Evolutionary conservation across 441 rosid species (phyloP).

Genomic region (Erodium moschatum): DNA sequence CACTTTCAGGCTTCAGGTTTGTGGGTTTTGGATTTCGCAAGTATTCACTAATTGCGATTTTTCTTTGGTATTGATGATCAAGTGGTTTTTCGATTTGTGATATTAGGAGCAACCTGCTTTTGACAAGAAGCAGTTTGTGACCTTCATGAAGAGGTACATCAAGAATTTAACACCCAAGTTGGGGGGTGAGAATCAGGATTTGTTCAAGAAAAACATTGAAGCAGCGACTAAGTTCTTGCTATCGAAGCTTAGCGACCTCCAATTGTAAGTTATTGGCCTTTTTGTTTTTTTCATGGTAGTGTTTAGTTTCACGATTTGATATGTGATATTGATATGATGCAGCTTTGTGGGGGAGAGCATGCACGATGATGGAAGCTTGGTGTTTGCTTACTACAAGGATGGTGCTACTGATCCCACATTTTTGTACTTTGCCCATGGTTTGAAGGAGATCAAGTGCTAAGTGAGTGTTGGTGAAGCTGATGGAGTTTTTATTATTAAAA

Average conservation of each 20-base stretch:
- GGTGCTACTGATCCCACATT: constrained; percentile 91
- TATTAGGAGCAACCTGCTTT: constrained; percentile 86
- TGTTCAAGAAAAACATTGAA: constrained; percentile 72
- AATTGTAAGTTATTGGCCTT: constrained; percentile 49
- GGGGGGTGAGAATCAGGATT: constrained; percentile 39
- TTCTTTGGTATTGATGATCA: background rate
- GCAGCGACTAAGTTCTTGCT: constrained; percentile 81
- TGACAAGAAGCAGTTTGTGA: constrained; percentile 74
- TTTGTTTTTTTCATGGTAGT: too few relatives aligned
- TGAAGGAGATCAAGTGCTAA: constrained; percentile 96
- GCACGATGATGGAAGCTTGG: constrained; percentile 29
- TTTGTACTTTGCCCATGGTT: constrained; percentile 67
- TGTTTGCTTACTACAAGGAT: constrained; percentile 85
- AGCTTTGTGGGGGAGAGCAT: constrained; percentile 97
- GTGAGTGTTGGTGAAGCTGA: background rate
- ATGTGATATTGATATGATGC: background rate
- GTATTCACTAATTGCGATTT: background rate
- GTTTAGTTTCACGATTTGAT: too few relatives aligned
- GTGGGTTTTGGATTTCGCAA: background rate
- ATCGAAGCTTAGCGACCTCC: constrained; percentile 70
- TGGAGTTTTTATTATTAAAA: too few relatives aligned
- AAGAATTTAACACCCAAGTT: constrained; percentile 65
- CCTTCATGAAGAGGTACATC: constrained; percentile 60
- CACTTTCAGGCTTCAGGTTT: constrained; percentile 96
- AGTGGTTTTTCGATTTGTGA: background rate